Evolutionary conservation across 1,139 yeast genomes (phyloP).

Genomic region (Geotrichum europaeum): DNA sequence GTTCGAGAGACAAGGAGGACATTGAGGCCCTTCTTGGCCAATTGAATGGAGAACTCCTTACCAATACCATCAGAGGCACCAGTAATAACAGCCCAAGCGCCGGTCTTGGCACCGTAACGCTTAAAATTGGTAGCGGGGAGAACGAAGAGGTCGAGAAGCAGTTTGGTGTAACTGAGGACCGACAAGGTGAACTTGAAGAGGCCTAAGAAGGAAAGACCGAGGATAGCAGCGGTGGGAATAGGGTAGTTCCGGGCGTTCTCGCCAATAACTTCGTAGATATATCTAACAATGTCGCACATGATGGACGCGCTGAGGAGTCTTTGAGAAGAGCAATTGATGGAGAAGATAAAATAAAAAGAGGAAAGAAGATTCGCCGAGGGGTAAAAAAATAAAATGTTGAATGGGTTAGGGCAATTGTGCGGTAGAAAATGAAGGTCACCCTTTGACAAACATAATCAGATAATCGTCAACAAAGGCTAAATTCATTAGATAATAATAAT

Average conservation of each 20-base stretch:
- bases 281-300: constrained; percentile 8
- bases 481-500: no score
- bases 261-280: constrained; percentile 15
- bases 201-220: constrained; percentile 39
- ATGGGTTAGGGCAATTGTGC: background rate
- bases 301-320: background rate
- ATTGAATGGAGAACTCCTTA: constrained; percentile 78
- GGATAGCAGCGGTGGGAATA: constrained; percentile 16
- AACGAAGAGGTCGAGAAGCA: constrained; percentile 53
- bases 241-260: constrained; percentile 12
- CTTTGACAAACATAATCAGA: no score
- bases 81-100: constrained; percentile 84
- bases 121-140: constrained; percentile 57
- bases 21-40: constrained; percentile 81
- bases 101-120: constrained; percentile 64
- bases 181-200: constrained; percentile 43
- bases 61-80: constrained; percentile 99
- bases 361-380: background rate
- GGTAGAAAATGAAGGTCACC: background rate
- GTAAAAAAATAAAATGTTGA: background rate
- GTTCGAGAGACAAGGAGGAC: constrained; percentile 82
- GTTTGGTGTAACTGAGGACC: constrained; percentile 39
- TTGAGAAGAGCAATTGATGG: background rate
- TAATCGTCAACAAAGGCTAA: no score
- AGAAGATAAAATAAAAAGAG: background rate